Evolutionary conservation across 2,329 filamentous ascomycete genomes (phyloP).

Genomic region (Erysiphe pulchra): DNA sequence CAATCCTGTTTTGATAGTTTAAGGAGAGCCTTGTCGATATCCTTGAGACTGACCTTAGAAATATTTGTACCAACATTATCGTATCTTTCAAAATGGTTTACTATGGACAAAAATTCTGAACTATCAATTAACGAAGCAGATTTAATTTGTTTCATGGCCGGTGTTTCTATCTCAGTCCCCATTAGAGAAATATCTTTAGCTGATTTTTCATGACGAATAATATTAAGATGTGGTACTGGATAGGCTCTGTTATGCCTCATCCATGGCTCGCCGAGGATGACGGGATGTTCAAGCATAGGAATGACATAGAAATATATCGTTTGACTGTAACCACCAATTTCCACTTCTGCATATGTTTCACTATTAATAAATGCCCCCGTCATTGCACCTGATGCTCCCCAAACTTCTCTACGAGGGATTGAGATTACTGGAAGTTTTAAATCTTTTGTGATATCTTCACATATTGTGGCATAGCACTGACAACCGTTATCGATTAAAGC

Average conservation of each 20-base stretch:
- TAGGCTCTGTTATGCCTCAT: not conserved
- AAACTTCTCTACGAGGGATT: not conserved
- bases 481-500: not conserved
- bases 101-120: not conserved
- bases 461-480: not conserved
- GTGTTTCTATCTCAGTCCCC: not conserved
- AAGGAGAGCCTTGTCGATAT: not conserved
- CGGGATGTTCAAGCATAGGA: not conserved
- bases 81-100: not conserved
- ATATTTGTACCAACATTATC: not conserved
- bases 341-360: not conserved
- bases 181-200: not conserved
- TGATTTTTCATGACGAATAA: not conserved
- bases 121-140: not conserved
- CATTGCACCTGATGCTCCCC: not conserved
- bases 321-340: not conserved
- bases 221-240: not conserved
- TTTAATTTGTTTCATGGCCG: not conserved
- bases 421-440: not conserved
- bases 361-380: not conserved
- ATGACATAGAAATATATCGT: not conserved
- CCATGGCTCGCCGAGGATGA: not conserved
- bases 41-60: not conserved
- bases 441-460: not conserved
- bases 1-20: not conserved